Evolutionary conservation across 2,329 filamentous ascomycete species (phyloP).

Genomic region (Fusarium sp.): DNA sequence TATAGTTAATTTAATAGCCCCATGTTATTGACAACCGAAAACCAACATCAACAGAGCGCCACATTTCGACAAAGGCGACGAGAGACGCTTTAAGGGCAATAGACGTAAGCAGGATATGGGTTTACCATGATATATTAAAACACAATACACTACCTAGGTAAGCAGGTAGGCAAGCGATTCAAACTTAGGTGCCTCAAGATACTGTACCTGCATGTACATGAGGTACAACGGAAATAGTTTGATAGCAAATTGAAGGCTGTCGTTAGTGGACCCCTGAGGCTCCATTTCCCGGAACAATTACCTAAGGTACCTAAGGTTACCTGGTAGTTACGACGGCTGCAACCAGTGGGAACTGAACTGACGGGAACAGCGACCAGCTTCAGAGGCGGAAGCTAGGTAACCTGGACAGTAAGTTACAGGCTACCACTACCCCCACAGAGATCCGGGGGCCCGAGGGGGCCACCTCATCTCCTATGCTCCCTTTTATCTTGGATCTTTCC

Average conservation of each 20-base stretch:
- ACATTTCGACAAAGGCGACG: neutral
- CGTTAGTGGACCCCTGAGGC: slow-evolving; percentile 20
- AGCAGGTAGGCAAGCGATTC: too few relatives aligned
- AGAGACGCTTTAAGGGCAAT: neutral
- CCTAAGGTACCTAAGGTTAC: too few relatives aligned
- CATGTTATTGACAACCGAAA: slow-evolving; percentile 8
- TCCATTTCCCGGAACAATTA: slow-evolving; percentile 18
- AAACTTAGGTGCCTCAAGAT: too few relatives aligned
- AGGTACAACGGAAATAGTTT: neutral
- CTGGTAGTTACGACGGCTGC: neutral
- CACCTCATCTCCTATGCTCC: slow-evolving; percentile 31
- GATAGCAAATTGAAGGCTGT: slow-evolving; percentile 15
- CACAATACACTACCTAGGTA: too few relatives aligned
- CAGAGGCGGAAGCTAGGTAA: slow-evolving; percentile 1
- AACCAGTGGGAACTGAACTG: slow-evolving; percentile 21
- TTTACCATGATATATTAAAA: neutral
- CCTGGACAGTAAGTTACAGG: neutral
- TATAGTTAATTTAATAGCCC: neutral
- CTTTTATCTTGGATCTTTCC: slow-evolving; percentile 11
- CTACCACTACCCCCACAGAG: slow-evolving; percentile 14
- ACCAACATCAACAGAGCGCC: slow-evolving; percentile 4
- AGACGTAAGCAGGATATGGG: too few relatives aligned
- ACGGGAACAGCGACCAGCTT: slow-evolving; percentile 7
- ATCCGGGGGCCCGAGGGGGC: slow-evolving; percentile 33
- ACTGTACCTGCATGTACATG: too few relatives aligned